Evolutionary conservation across 371 early-diverging fungal genomes (phyloP).

Genomic region (Zychaea mexicana): DNA sequence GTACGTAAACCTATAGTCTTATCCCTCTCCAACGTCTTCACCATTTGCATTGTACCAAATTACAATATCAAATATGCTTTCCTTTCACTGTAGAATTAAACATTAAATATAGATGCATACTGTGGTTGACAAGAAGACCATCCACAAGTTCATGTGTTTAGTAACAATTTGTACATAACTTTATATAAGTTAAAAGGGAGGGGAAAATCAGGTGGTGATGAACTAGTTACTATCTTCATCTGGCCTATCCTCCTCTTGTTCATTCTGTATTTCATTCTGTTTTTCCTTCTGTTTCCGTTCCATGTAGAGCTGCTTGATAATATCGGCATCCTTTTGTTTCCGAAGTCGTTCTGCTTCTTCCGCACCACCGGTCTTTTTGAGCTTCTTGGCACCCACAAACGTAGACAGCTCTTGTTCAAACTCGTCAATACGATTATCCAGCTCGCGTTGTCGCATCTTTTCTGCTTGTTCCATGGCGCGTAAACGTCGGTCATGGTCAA

Average conservation of each 20-base stretch:
- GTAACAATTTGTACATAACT: background rate
- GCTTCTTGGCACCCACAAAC: conserved; percentile 66
- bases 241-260: background rate
- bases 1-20: no score
- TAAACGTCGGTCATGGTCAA: conserved; percentile 67
- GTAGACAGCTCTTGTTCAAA: conserved; percentile 72
- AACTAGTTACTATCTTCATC: background rate
- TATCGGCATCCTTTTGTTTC: conserved; percentile 63
- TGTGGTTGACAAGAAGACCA: no score
- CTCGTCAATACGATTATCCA: conserved; percentile 67
- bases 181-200: background rate
- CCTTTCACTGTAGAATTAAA: no score
- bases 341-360: conserved; percentile 69
- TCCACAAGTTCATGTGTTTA: no score
- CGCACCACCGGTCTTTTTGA: conserved; percentile 78
- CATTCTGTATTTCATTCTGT: background rate
- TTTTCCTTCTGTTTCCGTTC: conserved; percentile 8
- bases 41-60: no score
- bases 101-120: no score
- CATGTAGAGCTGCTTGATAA: conserved; percentile 41
- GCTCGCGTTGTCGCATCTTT: conserved; percentile 65
- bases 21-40: no score
- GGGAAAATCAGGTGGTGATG: background rate
- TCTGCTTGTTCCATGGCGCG: conserved; percentile 70
- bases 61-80: no score